Evolutionary conservation across 257 asterid species (phyloP), one percentile per base, ranked within the genome.

Genomic region (Ocimum tenuiflorum): DNA sequence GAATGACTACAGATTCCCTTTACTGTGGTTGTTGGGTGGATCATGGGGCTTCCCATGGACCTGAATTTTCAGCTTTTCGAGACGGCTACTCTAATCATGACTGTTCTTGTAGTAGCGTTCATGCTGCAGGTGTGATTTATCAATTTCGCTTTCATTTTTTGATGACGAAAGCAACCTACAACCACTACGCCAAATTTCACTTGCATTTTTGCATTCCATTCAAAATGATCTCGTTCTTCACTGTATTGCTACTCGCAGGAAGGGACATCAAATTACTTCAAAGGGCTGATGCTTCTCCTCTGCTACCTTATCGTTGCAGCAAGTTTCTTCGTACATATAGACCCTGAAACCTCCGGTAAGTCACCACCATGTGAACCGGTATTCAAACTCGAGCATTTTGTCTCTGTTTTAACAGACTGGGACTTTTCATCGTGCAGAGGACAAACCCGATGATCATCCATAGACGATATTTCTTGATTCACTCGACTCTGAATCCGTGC

Each of bases 291-390:
- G 96, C 90, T 91, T 45, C 91, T 91, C 50, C 73, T 88, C 23
- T 91, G 96, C 86, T 91, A 91, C 71, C 74, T 91, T 49, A 88
- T 91, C 51, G 97, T 91, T 0, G 96, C 96, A 15, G 91, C 97
- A 35, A 88, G 97, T 77, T 91, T 91, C 88, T 91, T 84, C 64
- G 97, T 91, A 64, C 97, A 91, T 64, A 52, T 80, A 48, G 97
- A 91, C 77, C 88, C 90, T 2, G 77, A 81, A 56, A 77, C 88
- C 24, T 69, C 74, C 73, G 77, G 92, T 83, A 43, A 87, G 95
- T 79, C 63, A 24, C 41, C 47, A 17, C 42, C 48, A 18, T 45
- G 52, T 27, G 20, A 53, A 63, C 22, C 17, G n/a, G n/a, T 0
- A 3, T 45, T n/a, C 15, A 45, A 7, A 8, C 23, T 43, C 13